Conservation (phyloP, 2,329 filamentous ascomycete species). For the Mycosphaerella sp. region DNA sequence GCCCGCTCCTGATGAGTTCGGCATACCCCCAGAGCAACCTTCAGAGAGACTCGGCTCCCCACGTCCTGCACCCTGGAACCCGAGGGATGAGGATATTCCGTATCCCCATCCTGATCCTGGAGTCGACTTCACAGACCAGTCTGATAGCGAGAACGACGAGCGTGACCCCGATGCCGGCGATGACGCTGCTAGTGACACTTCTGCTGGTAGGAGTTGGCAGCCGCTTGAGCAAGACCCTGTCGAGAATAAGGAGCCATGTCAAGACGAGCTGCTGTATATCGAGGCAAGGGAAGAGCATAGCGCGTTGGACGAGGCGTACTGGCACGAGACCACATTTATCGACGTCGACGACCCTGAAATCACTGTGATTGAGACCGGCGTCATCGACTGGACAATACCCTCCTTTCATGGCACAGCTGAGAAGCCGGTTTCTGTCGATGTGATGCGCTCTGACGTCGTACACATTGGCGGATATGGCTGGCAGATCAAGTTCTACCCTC, state of each 20-base stretch:
- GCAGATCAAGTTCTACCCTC: conserved; percentile 61
- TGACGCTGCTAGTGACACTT: conserved; percentile 29
- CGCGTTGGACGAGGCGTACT: conserved; percentile 54
- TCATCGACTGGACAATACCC: conserved; percentile 54
- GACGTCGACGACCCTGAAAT: conserved; percentile 55
- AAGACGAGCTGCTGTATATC: conserved; percentile 54
- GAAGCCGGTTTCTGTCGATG: conserved; percentile 51
- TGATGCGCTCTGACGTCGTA: conserved; percentile 54
- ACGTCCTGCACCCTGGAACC: conserved; percentile 2
- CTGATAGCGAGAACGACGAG: conserved; percentile 24
- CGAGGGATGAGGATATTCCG: conserved; percentile 1
- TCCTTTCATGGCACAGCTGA: conserved; percentile 56
- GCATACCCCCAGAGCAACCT: background rate
- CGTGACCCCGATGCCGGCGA: conserved; percentile 12
- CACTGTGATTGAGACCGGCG: conserved; percentile 47
- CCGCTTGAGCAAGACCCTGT: conserved; percentile 29
- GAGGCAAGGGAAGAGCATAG: conserved; percentile 47
- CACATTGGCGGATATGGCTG: conserved; percentile 56
- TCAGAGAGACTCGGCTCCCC: background rate
- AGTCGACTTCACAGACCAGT: conserved; percentile 12
- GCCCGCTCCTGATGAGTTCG: background rate
- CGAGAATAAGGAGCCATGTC: conserved; percentile 37
- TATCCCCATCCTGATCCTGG: background rate
- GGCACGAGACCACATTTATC: conserved; percentile 53
- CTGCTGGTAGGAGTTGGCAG: conserved; percentile 1